These are phyloP conservation scores for Ensete glaucum DNA, from an alignment of 176 grass and related monocot genomes.

Conservation along the genomic window DNA sequence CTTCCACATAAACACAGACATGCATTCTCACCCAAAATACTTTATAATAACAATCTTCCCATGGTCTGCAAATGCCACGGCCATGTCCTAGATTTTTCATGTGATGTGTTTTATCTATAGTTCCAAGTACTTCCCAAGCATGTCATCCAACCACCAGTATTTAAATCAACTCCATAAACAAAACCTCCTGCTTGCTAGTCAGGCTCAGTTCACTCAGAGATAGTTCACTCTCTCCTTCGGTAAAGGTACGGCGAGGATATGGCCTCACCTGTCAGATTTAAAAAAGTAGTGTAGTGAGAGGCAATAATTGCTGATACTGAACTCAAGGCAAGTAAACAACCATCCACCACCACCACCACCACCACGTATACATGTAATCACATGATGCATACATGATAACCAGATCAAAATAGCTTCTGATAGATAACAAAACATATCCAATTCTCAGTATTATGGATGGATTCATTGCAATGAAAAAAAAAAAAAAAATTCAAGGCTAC, in stretches of 20 bases:
- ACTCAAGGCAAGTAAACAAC: conserved; percentile 5
- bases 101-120: background rate
- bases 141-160: background rate
- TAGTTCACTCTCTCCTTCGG: conserved; percentile 45
- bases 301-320: background rate
- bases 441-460: no score
- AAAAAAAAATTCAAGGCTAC: no score
- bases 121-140: background rate
- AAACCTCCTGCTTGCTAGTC: conserved; percentile 76
- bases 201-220: conserved; percentile 69
- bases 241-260: conserved; percentile 70
- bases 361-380: background rate
- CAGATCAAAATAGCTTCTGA: no score
- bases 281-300: background rate
- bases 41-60: no score
- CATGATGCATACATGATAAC: no score
- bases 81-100: no score
- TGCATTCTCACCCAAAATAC: no score
- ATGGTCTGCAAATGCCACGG: no score
- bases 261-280: conserved; percentile 56
- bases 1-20: no score
- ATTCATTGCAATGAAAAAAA: no score
- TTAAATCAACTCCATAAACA: conserved; percentile 76
- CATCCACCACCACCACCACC: no score
- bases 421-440: no score